phyloP scores from a whole-genome alignment of 768 basidiomycete genomes.

The Panus rudis region DNA sequence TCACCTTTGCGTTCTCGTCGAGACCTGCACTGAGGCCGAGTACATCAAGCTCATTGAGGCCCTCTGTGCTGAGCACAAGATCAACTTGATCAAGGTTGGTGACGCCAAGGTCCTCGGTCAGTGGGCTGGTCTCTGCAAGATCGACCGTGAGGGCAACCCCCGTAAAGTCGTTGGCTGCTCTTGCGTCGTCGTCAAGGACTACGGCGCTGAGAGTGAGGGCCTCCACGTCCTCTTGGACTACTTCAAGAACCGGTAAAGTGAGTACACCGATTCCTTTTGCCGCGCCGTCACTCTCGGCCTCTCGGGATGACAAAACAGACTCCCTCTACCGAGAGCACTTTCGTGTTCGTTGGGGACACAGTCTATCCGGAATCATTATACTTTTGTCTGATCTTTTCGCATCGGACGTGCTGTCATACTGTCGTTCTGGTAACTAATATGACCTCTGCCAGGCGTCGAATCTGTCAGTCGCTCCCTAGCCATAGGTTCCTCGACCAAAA shows the following conservation, averaged over 20 bases:
- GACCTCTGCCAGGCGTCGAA: no score
- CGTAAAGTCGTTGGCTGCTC: conserved; percentile 91
- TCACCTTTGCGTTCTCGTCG: conserved; percentile 96
- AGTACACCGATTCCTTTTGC: conserved; percentile 15
- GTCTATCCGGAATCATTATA: conserved; percentile 90
- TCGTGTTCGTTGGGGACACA: conserved; percentile 53
- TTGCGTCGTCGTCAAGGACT: conserved; percentile 97
- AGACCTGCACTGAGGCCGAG: conserved; percentile 98
- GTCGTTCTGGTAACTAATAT: no score
- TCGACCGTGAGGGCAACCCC: conserved; percentile 97
- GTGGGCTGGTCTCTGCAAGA: conserved; percentile 99
- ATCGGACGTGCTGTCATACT: no score
- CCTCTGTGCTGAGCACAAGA: conserved; percentile 98
- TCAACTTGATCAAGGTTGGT: conserved; percentile 98
- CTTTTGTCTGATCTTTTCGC: conserved; percentile 56
- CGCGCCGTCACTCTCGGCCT: conserved; percentile 4
- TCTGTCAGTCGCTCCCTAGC: no score
- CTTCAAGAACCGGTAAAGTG: conserved; percentile 83
- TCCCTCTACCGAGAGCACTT: conserved; percentile 77
- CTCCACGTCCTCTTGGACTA: conserved; percentile 90
- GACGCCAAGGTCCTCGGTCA: conserved; percentile 97
- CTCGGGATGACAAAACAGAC: conserved; percentile 79
- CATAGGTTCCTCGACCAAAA: no score
- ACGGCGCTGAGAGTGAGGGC: conserved; percentile 91
- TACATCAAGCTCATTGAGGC: conserved; percentile 99